A percentile compares a stretch with the other conserved stretches of the same genome.
phyloP scores from a whole-genome alignment of 306 rosid species.

The Vigna trinervia region DNA sequence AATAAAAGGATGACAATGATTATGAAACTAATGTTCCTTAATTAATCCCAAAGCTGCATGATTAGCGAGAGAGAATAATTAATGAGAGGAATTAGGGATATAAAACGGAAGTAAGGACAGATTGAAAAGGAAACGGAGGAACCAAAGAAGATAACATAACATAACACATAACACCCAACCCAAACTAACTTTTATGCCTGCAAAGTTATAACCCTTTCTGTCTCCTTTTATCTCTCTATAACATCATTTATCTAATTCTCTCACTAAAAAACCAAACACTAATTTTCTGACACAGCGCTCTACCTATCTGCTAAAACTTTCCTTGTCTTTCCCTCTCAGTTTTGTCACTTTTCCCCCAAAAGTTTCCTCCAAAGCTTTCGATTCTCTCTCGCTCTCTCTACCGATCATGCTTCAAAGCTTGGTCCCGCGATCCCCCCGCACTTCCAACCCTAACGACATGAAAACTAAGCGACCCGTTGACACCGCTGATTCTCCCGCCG shows the following conservation, averaged over 20 bases:
- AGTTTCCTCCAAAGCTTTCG: constrained; percentile 52
- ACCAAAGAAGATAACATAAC: constrained; percentile 52
- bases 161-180: constrained; percentile 39
- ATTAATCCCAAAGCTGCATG: constrained; percentile 10
- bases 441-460: constrained; percentile 63
- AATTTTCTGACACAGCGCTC: constrained; percentile 54
- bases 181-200: constrained; percentile 42
- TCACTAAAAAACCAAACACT: constrained; percentile 42
- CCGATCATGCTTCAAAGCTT: constrained; percentile 96
- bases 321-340: constrained; percentile 51
- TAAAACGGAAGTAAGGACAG: constrained; percentile 53
- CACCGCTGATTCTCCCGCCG: constrained; percentile 40
- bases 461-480: constrained; percentile 66
- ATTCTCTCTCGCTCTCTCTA: constrained; percentile 41
- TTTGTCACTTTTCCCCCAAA: constrained; percentile 66
- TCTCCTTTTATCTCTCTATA: constrained; percentile 23
- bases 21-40: background rate
- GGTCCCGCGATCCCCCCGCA: constrained; percentile 68
- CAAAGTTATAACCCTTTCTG: constrained; percentile 63
- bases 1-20: background rate
- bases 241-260: background rate
- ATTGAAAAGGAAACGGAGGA: constrained; percentile 50
- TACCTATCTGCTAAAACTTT: constrained; percentile 56
- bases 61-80: background rate
- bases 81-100: background rate